A percentile compares a stretch with the other conserved stretches of the same genome.
These are phyloP conservation scores for Fusarium dimerum DNA, from an alignment of 2,329 filamentous ascomycete species.

Conservation along the genomic window DNA sequence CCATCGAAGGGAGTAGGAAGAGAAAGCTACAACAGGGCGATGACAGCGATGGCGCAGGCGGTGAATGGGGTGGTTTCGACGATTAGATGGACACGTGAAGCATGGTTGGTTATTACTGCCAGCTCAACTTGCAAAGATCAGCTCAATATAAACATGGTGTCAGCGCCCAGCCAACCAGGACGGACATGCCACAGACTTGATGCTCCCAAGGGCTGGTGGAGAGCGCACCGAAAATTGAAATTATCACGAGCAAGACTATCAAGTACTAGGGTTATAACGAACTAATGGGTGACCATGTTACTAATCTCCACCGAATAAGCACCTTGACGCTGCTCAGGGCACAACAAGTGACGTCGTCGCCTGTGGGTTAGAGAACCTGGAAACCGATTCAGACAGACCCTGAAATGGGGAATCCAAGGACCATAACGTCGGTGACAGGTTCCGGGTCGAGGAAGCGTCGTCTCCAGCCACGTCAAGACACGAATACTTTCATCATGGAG, in stretches of 20 bases:
- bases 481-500: no score
- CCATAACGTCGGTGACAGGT: neutral
- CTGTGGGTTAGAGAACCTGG: neutral
- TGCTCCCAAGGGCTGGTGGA: no score
- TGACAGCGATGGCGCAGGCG: conserved; percentile 29
- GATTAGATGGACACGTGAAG: conserved; percentile 9
- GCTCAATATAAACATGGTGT: no score
- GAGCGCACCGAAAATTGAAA: no score
- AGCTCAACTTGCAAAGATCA: no score
- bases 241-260: neutral
- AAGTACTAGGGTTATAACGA: neutral
- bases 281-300: neutral
- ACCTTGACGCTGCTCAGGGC: neutral
- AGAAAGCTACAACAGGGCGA: conserved; percentile 42
- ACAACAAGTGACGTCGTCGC: neutral
- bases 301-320: neutral
- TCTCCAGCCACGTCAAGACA: neutral
- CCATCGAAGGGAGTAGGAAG: conserved; percentile 62
- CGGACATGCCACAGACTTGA: no score
- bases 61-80: conserved; percentile 52
- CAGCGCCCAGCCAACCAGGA: no score
- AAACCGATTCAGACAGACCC: neutral
- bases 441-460: neutral
- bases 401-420: neutral
- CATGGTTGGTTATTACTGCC: neutral